Conservation (phyloP, 2,329 filamentous ascomycete genomes). For the Phialemonium atrogriseum region DNA sequence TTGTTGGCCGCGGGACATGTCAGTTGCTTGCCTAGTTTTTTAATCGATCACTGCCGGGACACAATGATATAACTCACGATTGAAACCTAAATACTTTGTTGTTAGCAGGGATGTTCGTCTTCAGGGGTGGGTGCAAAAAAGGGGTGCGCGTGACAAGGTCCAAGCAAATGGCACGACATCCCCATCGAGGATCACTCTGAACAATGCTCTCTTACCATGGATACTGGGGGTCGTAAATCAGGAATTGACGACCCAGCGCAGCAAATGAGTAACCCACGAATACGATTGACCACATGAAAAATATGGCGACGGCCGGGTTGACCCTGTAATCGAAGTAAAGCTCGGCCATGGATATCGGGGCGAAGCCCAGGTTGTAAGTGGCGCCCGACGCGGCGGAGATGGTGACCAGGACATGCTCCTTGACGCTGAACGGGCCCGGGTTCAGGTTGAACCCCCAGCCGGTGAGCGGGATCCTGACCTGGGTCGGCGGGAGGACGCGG, state of each 20-base stretch:
- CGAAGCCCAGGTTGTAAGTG: conserved; percentile 41
- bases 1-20: no score
- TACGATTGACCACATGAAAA: conserved; percentile 53
- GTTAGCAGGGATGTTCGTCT: no score
- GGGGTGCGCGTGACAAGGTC: no score
- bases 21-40: no score
- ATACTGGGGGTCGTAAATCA: conserved; percentile 50
- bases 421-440: conserved; percentile 47
- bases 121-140: no score
- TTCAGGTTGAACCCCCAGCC: conserved; percentile 43
- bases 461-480: conserved; percentile 37
- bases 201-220: conserved; percentile 46
- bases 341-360: conserved; percentile 45
- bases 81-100: conserved; percentile 23
- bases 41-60: no score
- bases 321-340: conserved; percentile 47
- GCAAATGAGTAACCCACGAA: conserved; percentile 52
- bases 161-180: no score
- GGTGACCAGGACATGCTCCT: conserved; percentile 50
- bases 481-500: conserved; percentile 37
- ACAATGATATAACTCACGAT: conserved; percentile 24
- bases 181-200: no score
- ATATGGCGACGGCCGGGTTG: conserved; percentile 43
- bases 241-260: conserved; percentile 45
- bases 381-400: conserved; percentile 45